These are phyloP conservation scores for Trichophyton rubrum DNA, from an alignment of 2,329 filamentous ascomycete species.

Conservation along the genomic window DNA sequence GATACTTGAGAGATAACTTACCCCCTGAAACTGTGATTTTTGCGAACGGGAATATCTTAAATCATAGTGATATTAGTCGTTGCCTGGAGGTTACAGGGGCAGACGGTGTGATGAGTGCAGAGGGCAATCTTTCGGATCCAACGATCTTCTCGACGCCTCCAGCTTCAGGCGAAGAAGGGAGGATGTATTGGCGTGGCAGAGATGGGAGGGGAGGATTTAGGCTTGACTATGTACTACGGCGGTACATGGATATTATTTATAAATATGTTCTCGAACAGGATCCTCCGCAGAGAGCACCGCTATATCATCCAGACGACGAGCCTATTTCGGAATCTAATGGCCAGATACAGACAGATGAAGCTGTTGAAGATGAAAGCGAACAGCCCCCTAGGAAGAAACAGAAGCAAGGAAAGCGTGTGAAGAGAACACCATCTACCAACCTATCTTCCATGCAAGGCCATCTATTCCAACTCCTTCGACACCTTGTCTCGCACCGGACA, in stretches of 20 bases:
- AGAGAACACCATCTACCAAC: constrained; percentile 47
- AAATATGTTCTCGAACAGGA: constrained; percentile 57
- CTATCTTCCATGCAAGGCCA: constrained; percentile 76
- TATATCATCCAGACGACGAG: constrained; percentile 54
- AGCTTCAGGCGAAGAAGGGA: constrained; percentile 48
- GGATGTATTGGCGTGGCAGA: constrained; percentile 65
- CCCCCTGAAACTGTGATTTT: constrained; percentile 86
- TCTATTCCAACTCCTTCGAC: constrained; percentile 78
- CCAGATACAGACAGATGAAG: constrained; percentile 14
- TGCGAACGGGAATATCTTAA: constrained; percentile 88
- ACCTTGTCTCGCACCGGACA: constrained; percentile 67
- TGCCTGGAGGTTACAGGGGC: constrained; percentile 76
- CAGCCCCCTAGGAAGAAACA: constrained; percentile 35
- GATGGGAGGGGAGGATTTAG: constrained; percentile 75
- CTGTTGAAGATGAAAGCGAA: constrained; percentile 1
- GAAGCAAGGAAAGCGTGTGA: constrained; percentile 31
- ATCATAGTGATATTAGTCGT: constrained; percentile 59
- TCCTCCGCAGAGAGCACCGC: constrained; percentile 50
- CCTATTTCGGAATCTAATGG: constrained; percentile 18
- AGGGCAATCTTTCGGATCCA: constrained; percentile 88
- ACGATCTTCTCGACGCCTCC: constrained; percentile 67
- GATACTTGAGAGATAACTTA: constrained; percentile 68
- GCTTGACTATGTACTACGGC: constrained; percentile 72
- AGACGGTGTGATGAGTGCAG: constrained; percentile 90
- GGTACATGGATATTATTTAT: constrained; percentile 86